Percentiles rank a stretch among this genome's conserved stretches.
Evolutionary conservation across 2,329 filamentous ascomycete species (phyloP).

Genomic region (Ophiostoma fasciatum): DNA sequence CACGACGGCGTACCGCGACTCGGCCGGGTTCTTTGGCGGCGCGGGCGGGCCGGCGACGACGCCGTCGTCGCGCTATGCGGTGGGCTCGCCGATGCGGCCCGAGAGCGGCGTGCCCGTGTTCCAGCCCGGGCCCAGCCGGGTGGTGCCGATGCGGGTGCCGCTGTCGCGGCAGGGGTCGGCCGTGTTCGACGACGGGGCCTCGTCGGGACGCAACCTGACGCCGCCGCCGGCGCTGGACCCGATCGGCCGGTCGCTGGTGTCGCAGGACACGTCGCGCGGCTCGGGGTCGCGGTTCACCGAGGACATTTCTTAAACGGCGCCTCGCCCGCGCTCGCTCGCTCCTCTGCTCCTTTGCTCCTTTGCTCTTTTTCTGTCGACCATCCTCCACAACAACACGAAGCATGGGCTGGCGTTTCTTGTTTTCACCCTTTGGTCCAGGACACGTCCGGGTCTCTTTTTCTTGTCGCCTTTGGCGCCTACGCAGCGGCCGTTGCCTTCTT

Average conservation of each 20-base stretch:
- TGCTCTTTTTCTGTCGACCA: too few species aligned
- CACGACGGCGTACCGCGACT: slow-evolving; percentile 13
- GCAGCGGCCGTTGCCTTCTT: too few species aligned
- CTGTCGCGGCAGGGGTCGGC: slow-evolving; percentile 41
- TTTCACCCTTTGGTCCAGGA: slow-evolving; percentile 3
- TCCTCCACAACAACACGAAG: slow-evolving; percentile 1
- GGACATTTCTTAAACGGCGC: slow-evolving; percentile 2
- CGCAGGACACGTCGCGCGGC: slow-evolving; percentile 11
- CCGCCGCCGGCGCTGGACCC: slow-evolving; percentile 8
- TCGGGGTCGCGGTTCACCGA: slow-evolving; percentile 14
- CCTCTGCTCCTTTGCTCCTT: too few species aligned
- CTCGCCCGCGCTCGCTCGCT: too few species aligned
- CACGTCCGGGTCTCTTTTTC: background rate
- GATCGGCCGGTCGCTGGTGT: slow-evolving; percentile 10
- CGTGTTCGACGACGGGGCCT: slow-evolving; percentile 14
- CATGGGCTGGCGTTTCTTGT: slow-evolving; percentile 8
- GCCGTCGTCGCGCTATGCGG: slow-evolving; percentile 25
- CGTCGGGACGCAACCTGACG: slow-evolving; percentile 2
- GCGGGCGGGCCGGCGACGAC: slow-evolving; percentile 15
- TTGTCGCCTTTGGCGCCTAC: background rate
- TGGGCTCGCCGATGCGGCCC: slow-evolving; percentile 44
- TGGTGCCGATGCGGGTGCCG: slow-evolving; percentile 26
- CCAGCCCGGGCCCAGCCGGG: slow-evolving; percentile 47
- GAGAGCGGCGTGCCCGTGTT: slow-evolving; percentile 46
- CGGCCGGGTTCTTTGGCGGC: slow-evolving; percentile 17